phyloP scores from a whole-genome alignment of 163 green algal species.

The Scenedesmus sp. region DNA sequence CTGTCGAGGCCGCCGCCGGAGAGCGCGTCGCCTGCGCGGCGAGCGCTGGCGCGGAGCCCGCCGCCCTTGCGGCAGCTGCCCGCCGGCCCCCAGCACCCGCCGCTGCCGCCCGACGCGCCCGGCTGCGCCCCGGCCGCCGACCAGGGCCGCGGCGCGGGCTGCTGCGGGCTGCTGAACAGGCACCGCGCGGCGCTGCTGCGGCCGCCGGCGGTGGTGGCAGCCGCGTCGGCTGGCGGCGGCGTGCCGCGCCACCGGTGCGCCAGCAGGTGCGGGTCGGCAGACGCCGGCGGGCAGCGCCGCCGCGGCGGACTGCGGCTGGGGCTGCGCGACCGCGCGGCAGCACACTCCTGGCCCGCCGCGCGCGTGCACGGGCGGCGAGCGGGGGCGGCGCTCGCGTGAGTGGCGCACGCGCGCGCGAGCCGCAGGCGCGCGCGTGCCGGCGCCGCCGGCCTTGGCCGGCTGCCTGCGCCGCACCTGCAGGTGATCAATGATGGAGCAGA shows the following conservation, averaged over 20 bases:
- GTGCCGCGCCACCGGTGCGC: constrained; percentile 20
- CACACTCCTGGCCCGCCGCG: constrained; percentile 21
- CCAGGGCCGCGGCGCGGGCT: too few species aligned
- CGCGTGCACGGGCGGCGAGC: too few species aligned
- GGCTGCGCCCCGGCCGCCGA: too few species aligned
- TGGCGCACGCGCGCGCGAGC: too few species aligned
- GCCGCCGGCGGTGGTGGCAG: neutral
- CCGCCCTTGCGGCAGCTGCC: too few species aligned
- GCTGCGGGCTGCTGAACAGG: constrained; percentile 40
- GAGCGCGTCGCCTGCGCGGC: too few species aligned
- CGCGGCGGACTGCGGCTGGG: constrained; percentile 12
- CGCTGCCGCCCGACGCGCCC: too few species aligned
- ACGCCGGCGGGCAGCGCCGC: neutral
- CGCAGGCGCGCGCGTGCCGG: too few species aligned
- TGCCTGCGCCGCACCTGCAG: constrained; percentile 27
- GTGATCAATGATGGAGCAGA: constrained; percentile 38
- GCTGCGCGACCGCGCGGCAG: constrained; percentile 21
- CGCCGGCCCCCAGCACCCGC: too few species aligned
- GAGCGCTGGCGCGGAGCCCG: too few species aligned
- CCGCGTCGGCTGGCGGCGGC: constrained; percentile 3
- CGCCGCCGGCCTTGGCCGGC: neutral
- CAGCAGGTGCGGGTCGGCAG: constrained; percentile 7
- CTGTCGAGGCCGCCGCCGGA: too few species aligned
- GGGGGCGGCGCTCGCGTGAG: too few species aligned
- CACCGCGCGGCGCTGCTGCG: neutral